These are phyloP conservation scores for Ophiostoma perfectum DNA, from an alignment of 2,329 filamentous ascomycete species.

Conservation along the genomic window DNA sequence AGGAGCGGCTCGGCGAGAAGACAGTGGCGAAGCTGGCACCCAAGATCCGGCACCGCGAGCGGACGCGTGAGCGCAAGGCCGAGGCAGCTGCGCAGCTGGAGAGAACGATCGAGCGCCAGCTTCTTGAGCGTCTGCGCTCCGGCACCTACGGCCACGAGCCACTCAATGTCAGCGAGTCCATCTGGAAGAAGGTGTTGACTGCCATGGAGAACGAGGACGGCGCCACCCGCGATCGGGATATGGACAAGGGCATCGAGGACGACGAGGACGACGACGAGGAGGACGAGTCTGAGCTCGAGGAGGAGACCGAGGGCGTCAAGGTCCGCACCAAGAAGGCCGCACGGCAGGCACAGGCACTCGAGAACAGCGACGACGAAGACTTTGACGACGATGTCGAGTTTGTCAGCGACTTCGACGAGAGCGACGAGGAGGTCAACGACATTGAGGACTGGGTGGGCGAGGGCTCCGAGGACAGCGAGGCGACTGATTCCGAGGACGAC, in stretches of 20 bases:
- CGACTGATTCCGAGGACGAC: slow-evolving; percentile 53
- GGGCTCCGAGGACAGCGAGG: slow-evolving; percentile 56
- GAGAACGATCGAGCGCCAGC: slow-evolving; percentile 87
- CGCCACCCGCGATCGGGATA: slow-evolving; percentile 74
- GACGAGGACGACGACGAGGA: slow-evolving; percentile 58
- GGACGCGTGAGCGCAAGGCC: slow-evolving; percentile 62
- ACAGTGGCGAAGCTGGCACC: slow-evolving; percentile 85
- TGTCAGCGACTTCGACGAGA: slow-evolving; percentile 83
- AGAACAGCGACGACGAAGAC: slow-evolving; percentile 56
- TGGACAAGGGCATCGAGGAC: slow-evolving; percentile 77
- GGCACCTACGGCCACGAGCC: slow-evolving; percentile 93
- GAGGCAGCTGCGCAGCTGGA: slow-evolving; percentile 88
- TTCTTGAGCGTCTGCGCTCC: slow-evolving; percentile 83
- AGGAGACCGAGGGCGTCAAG: slow-evolving; percentile 48
- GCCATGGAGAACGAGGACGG: slow-evolving; percentile 85
- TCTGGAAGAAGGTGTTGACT: slow-evolving; percentile 95
- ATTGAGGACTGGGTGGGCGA: slow-evolving; percentile 91
- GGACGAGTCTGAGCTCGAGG: slow-evolving; percentile 68
- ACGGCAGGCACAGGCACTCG: slow-evolving; percentile 18
- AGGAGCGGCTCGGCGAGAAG: slow-evolving; percentile 81
- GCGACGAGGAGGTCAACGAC: slow-evolving; percentile 70
- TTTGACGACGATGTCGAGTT: slow-evolving; percentile 77
- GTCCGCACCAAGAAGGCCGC: slow-evolving; percentile 13
- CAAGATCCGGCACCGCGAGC: slow-evolving; percentile 75
- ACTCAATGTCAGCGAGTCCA: slow-evolving; percentile 86